Conservation (phyloP, 176 grass and related monocot genomes). For the Microstegium vimineum region DNA sequence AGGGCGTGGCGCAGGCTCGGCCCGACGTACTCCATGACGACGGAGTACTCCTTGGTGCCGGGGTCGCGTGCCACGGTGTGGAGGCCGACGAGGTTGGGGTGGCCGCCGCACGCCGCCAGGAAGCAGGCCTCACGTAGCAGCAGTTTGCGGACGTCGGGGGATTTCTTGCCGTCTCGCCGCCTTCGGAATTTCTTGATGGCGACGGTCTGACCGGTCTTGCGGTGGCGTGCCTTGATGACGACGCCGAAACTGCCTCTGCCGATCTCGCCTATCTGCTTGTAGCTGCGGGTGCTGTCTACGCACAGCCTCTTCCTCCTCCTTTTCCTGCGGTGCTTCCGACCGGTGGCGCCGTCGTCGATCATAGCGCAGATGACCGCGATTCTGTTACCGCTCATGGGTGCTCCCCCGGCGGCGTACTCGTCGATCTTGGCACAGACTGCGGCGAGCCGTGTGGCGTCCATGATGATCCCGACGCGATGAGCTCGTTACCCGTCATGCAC, state of each 20-base stretch:
- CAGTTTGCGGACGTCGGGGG: not conserved
- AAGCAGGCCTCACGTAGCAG: slow-evolving; percentile 7
- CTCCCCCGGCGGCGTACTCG: no score
- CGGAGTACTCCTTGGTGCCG: not conserved
- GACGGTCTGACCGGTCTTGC: slow-evolving; percentile 30
- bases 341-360: no score
- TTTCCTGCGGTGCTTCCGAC: no score
- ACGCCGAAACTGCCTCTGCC: not conserved
- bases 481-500: not conserved
- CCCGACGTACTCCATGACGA: not conserved
- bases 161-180: no score
- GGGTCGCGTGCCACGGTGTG: not conserved
- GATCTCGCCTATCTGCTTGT: not conserved
- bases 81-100: not conserved
- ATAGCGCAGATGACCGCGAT: no score
- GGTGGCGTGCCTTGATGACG: slow-evolving; percentile 18
- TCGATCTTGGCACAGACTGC: not conserved
- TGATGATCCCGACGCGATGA: not conserved
- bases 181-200: not conserved
- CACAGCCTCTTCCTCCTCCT: not conserved
- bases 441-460: not conserved
- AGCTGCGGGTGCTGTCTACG: not conserved
- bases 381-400: no score
- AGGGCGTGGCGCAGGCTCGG: not conserved
- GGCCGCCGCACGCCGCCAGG: not conserved